phyloP scores from a whole-genome alignment of 257 asterid species.

The Ehretia macrophylla region DNA sequence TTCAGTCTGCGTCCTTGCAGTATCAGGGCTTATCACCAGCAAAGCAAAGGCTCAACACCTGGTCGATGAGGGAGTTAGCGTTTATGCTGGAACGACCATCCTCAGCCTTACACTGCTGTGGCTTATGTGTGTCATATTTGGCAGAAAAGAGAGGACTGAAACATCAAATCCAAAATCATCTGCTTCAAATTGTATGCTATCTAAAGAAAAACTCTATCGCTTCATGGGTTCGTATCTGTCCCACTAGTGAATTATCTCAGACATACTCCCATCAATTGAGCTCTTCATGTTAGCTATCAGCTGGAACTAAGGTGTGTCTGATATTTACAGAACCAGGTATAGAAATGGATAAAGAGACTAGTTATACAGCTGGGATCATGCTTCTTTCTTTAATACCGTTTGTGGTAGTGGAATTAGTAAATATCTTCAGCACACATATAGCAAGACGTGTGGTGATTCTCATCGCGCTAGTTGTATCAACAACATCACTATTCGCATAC shows the following conservation, averaged over 20 bases:
- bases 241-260: neutral
- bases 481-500: constrained; percentile 36
- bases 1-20: constrained; percentile 15
- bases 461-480: constrained; percentile 37
- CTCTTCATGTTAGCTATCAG: neutral
- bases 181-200: constrained; percentile 9
- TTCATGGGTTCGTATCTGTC: neutral
- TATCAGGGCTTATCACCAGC: constrained; percentile 54
- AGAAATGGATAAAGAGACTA: constrained; percentile 34
- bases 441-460: constrained; percentile 23
- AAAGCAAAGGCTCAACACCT: constrained; percentile 49
- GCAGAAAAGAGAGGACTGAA: constrained; percentile 15
- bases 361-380: constrained; percentile 48
- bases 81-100: constrained; percentile 68
- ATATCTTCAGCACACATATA: constrained; percentile 11
- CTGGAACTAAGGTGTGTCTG: neutral
- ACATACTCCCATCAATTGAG: neutral
- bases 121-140: constrained; percentile 59
- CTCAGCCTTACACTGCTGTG: constrained; percentile 54
- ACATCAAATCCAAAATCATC: neutral
- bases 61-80: constrained; percentile 55
- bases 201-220: constrained; percentile 23
- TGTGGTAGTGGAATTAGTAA: constrained; percentile 32
- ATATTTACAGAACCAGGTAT: constrained; percentile 41
- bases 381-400: constrained; percentile 52